These are phyloP conservation scores for Aspergillus biplanus DNA, from an alignment of 495 filamentous ascomycete species.

Conservation along the genomic window DNA sequence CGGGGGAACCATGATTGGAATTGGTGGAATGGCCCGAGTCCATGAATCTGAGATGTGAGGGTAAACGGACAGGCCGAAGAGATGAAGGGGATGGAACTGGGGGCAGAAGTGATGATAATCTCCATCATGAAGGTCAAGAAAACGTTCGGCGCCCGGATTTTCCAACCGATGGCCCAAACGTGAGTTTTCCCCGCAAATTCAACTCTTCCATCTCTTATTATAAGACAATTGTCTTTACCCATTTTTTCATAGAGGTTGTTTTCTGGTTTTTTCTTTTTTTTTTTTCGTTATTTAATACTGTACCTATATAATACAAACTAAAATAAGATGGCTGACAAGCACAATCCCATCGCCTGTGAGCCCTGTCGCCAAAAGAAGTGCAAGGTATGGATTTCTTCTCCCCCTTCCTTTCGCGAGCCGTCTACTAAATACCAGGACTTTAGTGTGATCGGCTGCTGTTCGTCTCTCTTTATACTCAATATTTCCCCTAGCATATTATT, in stretches of 20 bases:
- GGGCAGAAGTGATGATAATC: background rate
- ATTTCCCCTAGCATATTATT: no score
- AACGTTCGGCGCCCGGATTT: constrained; percentile 16
- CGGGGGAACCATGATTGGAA: constrained; percentile 16
- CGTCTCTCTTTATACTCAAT: background rate
- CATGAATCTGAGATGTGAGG: constrained; percentile 9
- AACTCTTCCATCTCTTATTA: background rate
- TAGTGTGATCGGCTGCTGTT: constrained; percentile 33
- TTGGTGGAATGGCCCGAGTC: constrained; percentile 8
- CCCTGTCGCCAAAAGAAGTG: constrained; percentile 35
- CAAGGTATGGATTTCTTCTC: constrained; percentile 22
- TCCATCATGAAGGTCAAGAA: background rate
- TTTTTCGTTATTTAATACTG: background rate
- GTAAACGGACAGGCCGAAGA: background rate
- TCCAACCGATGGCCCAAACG: constrained; percentile 7
- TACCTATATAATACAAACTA: background rate
- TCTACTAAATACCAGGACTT: background rate
- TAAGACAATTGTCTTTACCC: background rate
- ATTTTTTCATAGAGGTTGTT: background rate
- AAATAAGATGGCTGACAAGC: constrained; percentile 18
- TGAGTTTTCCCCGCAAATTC: constrained; percentile 14
- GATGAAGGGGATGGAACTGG: background rate
- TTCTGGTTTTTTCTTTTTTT: background rate
- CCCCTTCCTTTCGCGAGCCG: background rate
- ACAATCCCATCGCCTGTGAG: constrained; percentile 33